Percentiles rank a stretch among this genome's conserved stretches.
These are phyloP conservation scores for Aspergillus texensis DNA, from an alignment of 2,329 filamentous ascomycete genomes.

Conservation along the genomic window DNA sequence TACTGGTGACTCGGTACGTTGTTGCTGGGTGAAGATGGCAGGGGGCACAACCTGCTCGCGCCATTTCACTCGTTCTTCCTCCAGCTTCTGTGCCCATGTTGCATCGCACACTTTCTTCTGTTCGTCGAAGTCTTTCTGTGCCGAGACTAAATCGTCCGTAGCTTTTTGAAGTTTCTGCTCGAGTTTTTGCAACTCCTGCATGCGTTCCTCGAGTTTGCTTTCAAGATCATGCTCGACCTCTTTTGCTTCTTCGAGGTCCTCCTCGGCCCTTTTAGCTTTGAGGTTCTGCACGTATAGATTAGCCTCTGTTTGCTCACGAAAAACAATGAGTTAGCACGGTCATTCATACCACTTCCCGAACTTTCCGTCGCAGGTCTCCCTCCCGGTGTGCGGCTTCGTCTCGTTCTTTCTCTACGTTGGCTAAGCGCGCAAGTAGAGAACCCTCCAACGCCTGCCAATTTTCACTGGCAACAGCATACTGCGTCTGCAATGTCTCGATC, in stretches of 20 bases:
- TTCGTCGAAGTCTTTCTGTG: conserved; percentile 58
- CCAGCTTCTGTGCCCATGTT: conserved; percentile 60
- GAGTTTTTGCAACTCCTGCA: conserved; percentile 59
- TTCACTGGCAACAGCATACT: conserved; percentile 90
- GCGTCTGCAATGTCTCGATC: conserved; percentile 91
- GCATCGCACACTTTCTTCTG: conserved; percentile 63
- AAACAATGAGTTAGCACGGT: background rate
- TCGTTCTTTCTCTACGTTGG: conserved; percentile 82
- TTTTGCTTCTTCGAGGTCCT: conserved; percentile 74
- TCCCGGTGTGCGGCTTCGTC: conserved; percentile 84
- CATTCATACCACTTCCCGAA: conserved; percentile 74
- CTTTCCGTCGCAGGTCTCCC: conserved; percentile 84
- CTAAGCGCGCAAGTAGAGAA: conserved; percentile 75
- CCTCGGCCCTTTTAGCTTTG: conserved; percentile 70
- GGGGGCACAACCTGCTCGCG: conserved; percentile 48
- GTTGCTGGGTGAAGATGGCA: conserved; percentile 39
- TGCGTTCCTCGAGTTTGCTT: conserved; percentile 64
- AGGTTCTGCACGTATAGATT: conserved; percentile 55
- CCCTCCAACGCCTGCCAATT: conserved; percentile 98
- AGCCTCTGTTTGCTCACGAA: conserved; percentile 1
- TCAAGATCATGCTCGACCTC: conserved; percentile 45
- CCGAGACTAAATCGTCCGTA: conserved; percentile 65
- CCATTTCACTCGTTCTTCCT: conserved; percentile 67
- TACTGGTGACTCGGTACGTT: conserved; percentile 45
- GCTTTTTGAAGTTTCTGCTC: conserved; percentile 48